These are phyloP conservation scores for Penicillium steckii DNA, from an alignment of 495 filamentous ascomycete genomes.

Conservation along the genomic window DNA sequence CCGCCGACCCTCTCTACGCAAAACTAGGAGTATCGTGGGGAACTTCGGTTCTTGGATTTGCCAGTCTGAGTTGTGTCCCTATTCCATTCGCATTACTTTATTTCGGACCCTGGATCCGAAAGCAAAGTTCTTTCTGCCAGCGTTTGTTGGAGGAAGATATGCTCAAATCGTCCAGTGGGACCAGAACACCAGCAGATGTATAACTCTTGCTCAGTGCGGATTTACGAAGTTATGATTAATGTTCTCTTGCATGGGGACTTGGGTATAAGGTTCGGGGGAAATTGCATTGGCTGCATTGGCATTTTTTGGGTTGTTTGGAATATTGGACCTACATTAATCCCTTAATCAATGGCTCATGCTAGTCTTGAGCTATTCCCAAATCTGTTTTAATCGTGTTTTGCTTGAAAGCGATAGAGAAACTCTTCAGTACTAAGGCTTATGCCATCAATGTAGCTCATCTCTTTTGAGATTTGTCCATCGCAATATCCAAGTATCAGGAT, in stretches of 20 bases:
- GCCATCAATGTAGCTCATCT: not conserved
- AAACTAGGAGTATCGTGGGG: conserved; percentile 45
- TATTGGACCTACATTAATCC: not conserved
- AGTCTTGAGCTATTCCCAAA: not conserved
- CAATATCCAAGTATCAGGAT: not conserved
- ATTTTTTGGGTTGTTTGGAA: not conserved
- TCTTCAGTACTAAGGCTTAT: not conserved
- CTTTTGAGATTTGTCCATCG: not conserved
- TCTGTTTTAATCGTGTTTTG: not conserved
- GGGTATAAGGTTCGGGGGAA: no score
- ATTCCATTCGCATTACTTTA: conserved; percentile 42
- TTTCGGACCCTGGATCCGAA: conserved; percentile 34
- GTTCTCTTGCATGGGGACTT: no score
- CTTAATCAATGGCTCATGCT: not conserved
- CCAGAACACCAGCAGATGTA: conserved; percentile 15
- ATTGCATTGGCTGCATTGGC: not conserved
- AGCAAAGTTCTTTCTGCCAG: conserved; percentile 42
- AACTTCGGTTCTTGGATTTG: conserved; percentile 44
- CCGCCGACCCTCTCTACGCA: conserved; percentile 39
- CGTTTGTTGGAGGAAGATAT: conserved; percentile 28
- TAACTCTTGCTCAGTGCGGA: not conserved
- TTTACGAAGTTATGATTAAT: not conserved
- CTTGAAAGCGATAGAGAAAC: not conserved
- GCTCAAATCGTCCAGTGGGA: conserved; percentile 12
- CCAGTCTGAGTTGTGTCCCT: conserved; percentile 38